Percentiles rank a stretch among this genome's conserved stretches.
Conservation (phyloP, 1,284 basidiomycete species). For the Hypsizygus ulmarius region DNA sequence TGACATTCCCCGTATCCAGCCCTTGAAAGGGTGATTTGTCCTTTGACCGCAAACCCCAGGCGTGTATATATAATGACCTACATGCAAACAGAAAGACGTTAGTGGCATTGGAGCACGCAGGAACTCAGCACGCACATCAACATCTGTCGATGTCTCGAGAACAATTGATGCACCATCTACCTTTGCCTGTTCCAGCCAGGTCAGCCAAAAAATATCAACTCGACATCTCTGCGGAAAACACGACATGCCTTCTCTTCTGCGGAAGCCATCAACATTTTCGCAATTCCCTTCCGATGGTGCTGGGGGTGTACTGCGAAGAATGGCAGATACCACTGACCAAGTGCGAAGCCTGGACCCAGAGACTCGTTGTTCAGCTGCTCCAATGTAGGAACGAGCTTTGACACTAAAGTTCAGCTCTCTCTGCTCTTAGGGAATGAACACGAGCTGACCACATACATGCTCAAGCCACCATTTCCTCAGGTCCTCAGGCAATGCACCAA, state of each 20-base stretch:
- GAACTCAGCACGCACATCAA: slow-evolving; percentile 12
- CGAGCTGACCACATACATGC: slow-evolving; percentile 18
- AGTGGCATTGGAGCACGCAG: not conserved
- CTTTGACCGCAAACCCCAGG: slow-evolving; percentile 16
- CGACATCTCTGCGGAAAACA: slow-evolving; percentile 15
- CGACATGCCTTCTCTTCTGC: slow-evolving; percentile 19
- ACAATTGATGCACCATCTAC: slow-evolving; percentile 14
- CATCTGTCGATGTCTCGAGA: slow-evolving; percentile 18
- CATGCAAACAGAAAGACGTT: not conserved
- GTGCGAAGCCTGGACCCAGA: slow-evolving; percentile 20
- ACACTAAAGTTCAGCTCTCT: not conserved
- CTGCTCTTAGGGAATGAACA: not conserved
- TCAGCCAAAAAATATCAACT: slow-evolving; percentile 14
- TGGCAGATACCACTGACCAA: slow-evolving; percentile 25
- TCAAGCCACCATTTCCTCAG: slow-evolving; percentile 27
- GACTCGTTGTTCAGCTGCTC: slow-evolving; percentile 16
- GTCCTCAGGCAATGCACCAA: slow-evolving; percentile 18
- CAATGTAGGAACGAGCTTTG: slow-evolving; percentile 23
- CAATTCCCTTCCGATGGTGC: slow-evolving; percentile 27
- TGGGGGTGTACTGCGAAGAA: slow-evolving; percentile 25
- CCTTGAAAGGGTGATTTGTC: slow-evolving; percentile 6
- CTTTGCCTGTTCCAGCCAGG: slow-evolving; percentile 15
- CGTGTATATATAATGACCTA: slow-evolving; percentile 14
- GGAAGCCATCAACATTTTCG: slow-evolving; percentile 21
- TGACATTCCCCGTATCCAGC: slow-evolving; percentile 1